phyloP scores from a whole-genome alignment of 352 stramenopile genomes.

The Pythium monospermum region DNA sequence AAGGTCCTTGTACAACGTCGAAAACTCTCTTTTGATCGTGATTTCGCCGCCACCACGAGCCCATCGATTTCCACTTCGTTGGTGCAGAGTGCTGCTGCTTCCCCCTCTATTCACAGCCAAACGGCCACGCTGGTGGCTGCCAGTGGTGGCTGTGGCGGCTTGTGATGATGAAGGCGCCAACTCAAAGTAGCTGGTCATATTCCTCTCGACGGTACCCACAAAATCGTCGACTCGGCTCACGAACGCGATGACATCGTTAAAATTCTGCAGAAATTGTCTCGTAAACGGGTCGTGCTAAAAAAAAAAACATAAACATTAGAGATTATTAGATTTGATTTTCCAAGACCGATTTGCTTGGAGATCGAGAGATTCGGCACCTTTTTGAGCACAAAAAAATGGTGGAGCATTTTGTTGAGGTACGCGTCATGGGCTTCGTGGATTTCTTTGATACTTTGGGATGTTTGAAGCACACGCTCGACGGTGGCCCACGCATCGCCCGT shows the following conservation, averaged over 20 bases:
- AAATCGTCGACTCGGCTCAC: conserved; percentile 48
- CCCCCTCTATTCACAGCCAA: background rate
- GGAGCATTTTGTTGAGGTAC: conserved; percentile 59
- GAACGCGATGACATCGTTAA: conserved; percentile 70
- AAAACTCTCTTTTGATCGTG: conserved; percentile 14
- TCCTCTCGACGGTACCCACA: conserved; percentile 42
- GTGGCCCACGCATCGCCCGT: conserved; percentile 20
- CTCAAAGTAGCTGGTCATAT: conserved; percentile 34
- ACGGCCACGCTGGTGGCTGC: background rate
- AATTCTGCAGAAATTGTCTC: conserved; percentile 62
- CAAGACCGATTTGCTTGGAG: no score
- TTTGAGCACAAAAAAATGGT: conserved; percentile 63
- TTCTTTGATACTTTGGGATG: conserved; percentile 28
- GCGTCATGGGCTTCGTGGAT: conserved; percentile 58
- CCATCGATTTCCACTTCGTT: background rate
- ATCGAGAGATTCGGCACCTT: no score
- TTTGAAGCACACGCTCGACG: conserved; percentile 17
- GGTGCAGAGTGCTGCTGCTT: background rate
- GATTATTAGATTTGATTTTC: no score
- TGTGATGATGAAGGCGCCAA: no score
- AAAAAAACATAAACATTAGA: conserved; percentile 1
- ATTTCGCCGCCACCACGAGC: conserved; percentile 1
- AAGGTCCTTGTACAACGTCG: conserved; percentile 13
- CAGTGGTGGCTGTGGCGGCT: background rate
- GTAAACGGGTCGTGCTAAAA: conserved; percentile 54